Evolutionary conservation across 768 basidiomycete genomes (phyloP), one percentile per base, ranked within the genome.

Genomic region (Kwoniella pini): DNA sequence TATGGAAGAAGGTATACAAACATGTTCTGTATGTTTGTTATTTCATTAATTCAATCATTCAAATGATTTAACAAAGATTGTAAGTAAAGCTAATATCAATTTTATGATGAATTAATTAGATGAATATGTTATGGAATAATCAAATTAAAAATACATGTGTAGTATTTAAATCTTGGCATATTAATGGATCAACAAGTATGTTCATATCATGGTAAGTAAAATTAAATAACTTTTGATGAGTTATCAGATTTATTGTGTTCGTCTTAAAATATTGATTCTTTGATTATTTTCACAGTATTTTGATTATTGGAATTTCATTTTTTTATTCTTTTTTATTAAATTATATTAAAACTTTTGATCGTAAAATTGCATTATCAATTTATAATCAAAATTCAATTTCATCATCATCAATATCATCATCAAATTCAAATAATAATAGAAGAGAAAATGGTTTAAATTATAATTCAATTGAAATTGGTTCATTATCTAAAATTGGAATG

Each of bases 91-190:
- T 13, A 7, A 10, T 19, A 17, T 28, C n/a, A 22, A 27, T 7
- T 12, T 38, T 15, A 26, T 40, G 30, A 12, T 42, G 42, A 31
- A 12, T 3, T 39, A 21, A 19, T n/a, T 15, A 75, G 74, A 75
- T 75, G 74, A 75, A 75, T 63, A 75, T 75, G 74, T 62, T 75
- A 26, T 75, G 74, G 74, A 75, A 75, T 43, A 69, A 59, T 36
- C 64, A 75, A n/a, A 57, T 75, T 27, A 52, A 46, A 12, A 63
- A 72, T 52, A 60, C 61, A 12, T 78, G 77, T 55, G 74, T 78
- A 3, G 77, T 78, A 2, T 78, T 77, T 59, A 38, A 55, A n/a
- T 62, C 59, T 42, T 78, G 74, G 75, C 72, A 74, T 61, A 76
- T 78, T 31, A 42, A 33, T 2, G 72, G 73, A 0, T 57, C 65